A percentile compares a stretch with the other conserved stretches of the same genome.
Conservation (phyloP, 1,139 yeast genomes). For the Zygoascus sp. region DNA sequence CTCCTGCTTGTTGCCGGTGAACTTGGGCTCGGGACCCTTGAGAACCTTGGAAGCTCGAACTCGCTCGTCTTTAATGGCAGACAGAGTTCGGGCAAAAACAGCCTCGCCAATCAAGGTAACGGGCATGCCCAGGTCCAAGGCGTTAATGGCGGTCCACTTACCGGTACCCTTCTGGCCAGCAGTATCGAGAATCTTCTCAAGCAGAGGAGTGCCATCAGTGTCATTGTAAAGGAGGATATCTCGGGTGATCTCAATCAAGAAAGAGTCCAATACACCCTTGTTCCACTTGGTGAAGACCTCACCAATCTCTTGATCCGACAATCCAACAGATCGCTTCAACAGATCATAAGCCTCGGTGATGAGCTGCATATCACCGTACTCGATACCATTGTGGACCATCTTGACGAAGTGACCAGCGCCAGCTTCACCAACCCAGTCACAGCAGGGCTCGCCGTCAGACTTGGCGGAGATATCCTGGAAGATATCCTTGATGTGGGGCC, state of each 20-base stretch:
- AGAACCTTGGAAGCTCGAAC: conserved; percentile 72
- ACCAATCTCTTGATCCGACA: conserved; percentile 87
- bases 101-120: conserved; percentile 99
- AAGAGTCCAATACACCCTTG: conserved; percentile 95
- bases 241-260: conserved; percentile 94
- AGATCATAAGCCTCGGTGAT: conserved; percentile 97
- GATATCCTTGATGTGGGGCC: conserved; percentile 97
- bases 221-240: conserved; percentile 86
- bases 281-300: conserved; percentile 92
- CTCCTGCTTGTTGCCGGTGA: conserved; percentile 68
- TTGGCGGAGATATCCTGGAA: conserved; percentile 97
- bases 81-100: conserved; percentile 92
- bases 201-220: conserved; percentile 83
- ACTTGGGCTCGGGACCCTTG: conserved; percentile 70
- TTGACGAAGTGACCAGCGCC: conserved; percentile 99
- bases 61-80: conserved; percentile 91
- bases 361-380: conserved; percentile 99
- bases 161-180: conserved; percentile 99
- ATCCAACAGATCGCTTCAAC: conserved; percentile 90
- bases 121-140: conserved; percentile 97
- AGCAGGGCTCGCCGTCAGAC: conserved; percentile 97
- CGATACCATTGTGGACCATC: conserved; percentile 99
- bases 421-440: conserved; percentile 99
- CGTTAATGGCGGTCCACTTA: conserved; percentile 99
- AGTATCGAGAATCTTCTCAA: conserved; percentile 91